Evolutionary conservation across 139 green algal genomes (phyloP).

Genomic region (Coccomyxa sp.): DNA sequence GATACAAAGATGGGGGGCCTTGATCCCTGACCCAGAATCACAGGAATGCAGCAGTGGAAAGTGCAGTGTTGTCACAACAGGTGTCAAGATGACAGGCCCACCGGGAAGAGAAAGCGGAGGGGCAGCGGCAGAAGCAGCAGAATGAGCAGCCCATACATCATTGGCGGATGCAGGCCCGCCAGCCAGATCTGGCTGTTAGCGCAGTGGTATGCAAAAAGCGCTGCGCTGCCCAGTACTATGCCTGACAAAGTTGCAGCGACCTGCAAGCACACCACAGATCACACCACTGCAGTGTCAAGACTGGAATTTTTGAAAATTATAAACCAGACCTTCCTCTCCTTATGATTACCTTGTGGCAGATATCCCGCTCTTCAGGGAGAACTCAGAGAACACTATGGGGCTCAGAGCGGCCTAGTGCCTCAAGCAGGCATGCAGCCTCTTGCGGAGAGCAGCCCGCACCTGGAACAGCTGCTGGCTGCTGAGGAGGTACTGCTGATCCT

Average conservation of each 20-base stretch:
- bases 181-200: not conserved
- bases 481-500: constrained; percentile 55
- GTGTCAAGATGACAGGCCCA: too few relatives aligned
- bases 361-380: not conserved
- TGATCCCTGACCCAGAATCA: too few relatives aligned
- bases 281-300: not conserved
- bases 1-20: too few relatives aligned
- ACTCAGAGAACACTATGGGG: not conserved
- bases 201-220: constrained; percentile 28
- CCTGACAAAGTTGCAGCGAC: constrained; percentile 32
- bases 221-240: constrained; percentile 8
- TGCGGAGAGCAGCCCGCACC: not conserved
- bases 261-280: constrained; percentile 13
- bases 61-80: too few relatives aligned
- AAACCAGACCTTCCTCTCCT: too few relatives aligned
- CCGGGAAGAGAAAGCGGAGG: constrained; percentile 15
- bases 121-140: constrained; percentile 44
- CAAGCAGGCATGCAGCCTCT: too few relatives aligned
- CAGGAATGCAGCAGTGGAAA: too few relatives aligned
- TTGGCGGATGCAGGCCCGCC: constrained; percentile 30
- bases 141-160: constrained; percentile 43
- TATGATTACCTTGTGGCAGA: not conserved
- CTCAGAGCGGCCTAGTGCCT: not conserved
- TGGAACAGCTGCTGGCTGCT: constrained; percentile 28
- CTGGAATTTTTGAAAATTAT: too few relatives aligned